These are phyloP conservation scores for Rostrohypoxylon terebratum DNA, from an alignment of 495 filamentous ascomycete genomes.

Conservation along the genomic window DNA sequence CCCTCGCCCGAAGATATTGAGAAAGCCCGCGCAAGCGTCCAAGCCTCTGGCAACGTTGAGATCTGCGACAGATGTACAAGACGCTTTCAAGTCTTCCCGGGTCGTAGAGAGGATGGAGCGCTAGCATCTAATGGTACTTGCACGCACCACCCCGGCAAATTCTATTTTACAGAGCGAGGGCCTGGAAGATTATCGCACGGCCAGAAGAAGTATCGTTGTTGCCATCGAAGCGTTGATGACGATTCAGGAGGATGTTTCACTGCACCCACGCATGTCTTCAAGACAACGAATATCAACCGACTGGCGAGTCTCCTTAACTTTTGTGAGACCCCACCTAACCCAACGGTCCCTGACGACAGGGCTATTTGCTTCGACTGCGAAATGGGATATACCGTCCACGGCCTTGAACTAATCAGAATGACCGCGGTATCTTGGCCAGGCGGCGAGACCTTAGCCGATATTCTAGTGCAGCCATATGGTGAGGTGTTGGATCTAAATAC, in stretches of 20 bases:
- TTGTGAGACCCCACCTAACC: constrained; percentile 75
- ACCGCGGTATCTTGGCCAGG: constrained; percentile 89
- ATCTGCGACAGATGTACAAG: constrained; percentile 85
- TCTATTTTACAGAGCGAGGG: constrained; percentile 61
- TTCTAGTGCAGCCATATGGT: constrained; percentile 86
- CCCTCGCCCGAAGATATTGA: constrained; percentile 65
- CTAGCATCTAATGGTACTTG: constrained; percentile 82
- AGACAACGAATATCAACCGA: constrained; percentile 77
- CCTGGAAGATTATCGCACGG: constrained; percentile 56
- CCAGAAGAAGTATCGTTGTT: constrained; percentile 80
- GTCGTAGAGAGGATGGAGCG: constrained; percentile 82
- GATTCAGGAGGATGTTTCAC: constrained; percentile 75
- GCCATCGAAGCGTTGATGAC: constrained; percentile 74
- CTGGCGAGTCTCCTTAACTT: constrained; percentile 85
- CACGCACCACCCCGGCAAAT: constrained; percentile 78
- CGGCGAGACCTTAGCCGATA: constrained; percentile 79
- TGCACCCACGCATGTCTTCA: constrained; percentile 84
- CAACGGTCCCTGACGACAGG: constrained; percentile 53
- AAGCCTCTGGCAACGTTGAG: constrained; percentile 79
- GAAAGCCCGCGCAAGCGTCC: constrained; percentile 71
- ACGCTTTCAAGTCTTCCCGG: constrained; percentile 93
- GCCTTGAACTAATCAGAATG: constrained; percentile 88
- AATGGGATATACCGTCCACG: constrained; percentile 92
- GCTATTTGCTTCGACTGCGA: constrained; percentile 92
- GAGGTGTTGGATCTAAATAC: constrained; percentile 91